Percentiles rank a stretch among this genome's conserved stretches.
phyloP scores from a whole-genome alignment of 108 stramenopile genomes.

The Phaeodactylum tricornutum region DNA sequence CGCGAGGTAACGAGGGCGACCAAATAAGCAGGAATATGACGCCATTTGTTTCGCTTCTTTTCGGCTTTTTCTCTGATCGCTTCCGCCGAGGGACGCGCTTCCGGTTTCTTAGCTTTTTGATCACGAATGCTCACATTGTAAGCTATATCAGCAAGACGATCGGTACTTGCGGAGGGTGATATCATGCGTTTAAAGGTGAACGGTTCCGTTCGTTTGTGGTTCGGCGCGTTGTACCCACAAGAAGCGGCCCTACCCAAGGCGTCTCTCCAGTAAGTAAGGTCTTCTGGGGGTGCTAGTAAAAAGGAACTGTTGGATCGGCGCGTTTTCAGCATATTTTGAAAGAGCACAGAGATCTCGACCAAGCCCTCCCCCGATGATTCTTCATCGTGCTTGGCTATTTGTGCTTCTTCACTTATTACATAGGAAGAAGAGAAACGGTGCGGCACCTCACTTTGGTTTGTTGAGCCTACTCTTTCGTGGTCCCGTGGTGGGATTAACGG shows the following conservation, averaged over 20 bases:
- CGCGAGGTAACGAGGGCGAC: conserved; percentile 32
- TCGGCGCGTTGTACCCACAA: conserved; percentile 52
- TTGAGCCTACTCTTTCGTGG: no score
- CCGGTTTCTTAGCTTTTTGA: not conserved
- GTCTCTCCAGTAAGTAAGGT: conserved; percentile 8
- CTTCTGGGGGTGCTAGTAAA: not conserved
- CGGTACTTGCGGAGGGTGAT: conserved; percentile 25
- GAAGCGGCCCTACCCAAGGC: conserved; percentile 50
- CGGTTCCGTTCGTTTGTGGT: conserved; percentile 61
- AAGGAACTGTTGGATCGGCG: not conserved
- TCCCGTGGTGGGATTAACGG: no score
- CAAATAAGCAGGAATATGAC: conserved; percentile 52
- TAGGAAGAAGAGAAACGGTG: not conserved
- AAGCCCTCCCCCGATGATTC: not conserved
- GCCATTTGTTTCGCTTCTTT: conserved; percentile 59
- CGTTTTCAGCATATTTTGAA: conserved; percentile 4
- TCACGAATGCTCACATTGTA: conserved; percentile 38
- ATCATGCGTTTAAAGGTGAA: conserved; percentile 51
- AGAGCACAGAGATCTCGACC: conserved; percentile 3
- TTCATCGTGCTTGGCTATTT: not conserved
- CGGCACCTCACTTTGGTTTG: no score
- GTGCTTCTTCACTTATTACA: not conserved
- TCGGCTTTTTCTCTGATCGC: conserved; percentile 34
- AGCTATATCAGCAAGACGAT: conserved; percentile 44
- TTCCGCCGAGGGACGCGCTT: conserved; percentile 15